A percentile compares a stretch with the other conserved stretches of the same genome.
These are phyloP conservation scores for Neostapfia colusana DNA, from an alignment of 176 grass and related monocot species.

Conservation along the genomic window DNA sequence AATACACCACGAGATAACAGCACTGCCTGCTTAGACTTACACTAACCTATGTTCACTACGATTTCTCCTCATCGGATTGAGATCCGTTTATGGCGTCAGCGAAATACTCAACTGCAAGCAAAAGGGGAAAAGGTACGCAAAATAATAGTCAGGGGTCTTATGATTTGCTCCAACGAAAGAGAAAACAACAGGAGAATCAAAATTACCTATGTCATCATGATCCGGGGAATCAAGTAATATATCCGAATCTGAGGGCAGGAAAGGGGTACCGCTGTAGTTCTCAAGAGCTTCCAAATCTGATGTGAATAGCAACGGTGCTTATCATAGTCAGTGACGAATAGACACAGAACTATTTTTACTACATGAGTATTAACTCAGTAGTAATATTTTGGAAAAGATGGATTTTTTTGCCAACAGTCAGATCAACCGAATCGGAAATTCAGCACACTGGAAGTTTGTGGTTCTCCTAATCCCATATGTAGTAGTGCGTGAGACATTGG, in stretches of 20 bases:
- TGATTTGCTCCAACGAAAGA: not conserved
- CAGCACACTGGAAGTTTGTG: not conserved
- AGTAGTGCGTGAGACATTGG: too few species aligned
- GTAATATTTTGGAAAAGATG: not conserved
- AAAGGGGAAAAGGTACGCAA: not conserved
- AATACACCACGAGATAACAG: slow-evolving; percentile 16
- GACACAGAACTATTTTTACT: not conserved
- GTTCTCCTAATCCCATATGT: slow-evolving; percentile 15
- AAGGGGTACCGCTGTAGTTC: slow-evolving; percentile 83
- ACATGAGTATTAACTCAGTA: not conserved
- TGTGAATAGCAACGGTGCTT: slow-evolving; percentile 16
- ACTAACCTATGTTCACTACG: slow-evolving; percentile 28
- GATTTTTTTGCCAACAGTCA: not conserved
- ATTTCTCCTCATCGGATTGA: slow-evolving; percentile 90
- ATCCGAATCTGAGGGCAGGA: slow-evolving; percentile 87
- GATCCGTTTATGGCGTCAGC: slow-evolving; percentile 72
- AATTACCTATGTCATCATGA: slow-evolving; percentile 88
- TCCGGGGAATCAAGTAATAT: slow-evolving; percentile 88
- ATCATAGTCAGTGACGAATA: not conserved
- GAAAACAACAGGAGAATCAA: not conserved
- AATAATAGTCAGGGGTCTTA: not conserved
- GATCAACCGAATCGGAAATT: not conserved
- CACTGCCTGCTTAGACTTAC: slow-evolving; percentile 3
- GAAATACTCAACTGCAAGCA: slow-evolving; percentile 83
- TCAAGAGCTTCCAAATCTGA: slow-evolving; percentile 85